phyloP scores from a whole-genome alignment of 192 early-diverging fungal species.

The Rhizophlyctis rosea region DNA sequence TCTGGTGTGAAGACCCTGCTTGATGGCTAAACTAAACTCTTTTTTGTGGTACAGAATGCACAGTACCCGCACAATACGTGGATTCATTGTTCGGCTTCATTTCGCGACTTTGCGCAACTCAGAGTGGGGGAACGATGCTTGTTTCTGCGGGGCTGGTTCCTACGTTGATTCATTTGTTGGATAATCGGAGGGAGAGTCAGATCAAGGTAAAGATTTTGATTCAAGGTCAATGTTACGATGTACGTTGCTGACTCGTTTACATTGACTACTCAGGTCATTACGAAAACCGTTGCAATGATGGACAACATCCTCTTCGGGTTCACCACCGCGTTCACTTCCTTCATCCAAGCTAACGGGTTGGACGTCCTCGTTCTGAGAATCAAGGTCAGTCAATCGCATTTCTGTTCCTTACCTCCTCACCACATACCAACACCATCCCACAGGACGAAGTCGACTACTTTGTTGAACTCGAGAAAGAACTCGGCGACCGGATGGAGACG shows the following conservation, averaged over 20 bases:
- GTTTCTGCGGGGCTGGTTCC: conserved; percentile 89
- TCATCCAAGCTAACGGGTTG: conserved; percentile 80
- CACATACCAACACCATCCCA: neutral
- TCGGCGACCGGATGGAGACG: conserved; percentile 2
- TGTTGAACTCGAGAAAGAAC: conserved; percentile 5
- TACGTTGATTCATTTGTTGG: conserved; percentile 68
- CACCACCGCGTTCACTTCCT: conserved; percentile 68
- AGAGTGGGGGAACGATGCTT: conserved; percentile 83
- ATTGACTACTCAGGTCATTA: conserved; percentile 30
- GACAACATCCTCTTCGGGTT: conserved; percentile 81
- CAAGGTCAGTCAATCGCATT: conserved; percentile 40
- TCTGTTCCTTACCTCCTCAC: conserved; percentile 2
- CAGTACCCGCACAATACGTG: conserved; percentile 67
- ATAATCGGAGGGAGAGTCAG: conserved; percentile 57
- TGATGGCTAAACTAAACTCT: too few species aligned
- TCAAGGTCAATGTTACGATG: too few species aligned
- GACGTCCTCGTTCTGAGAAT: conserved; percentile 75
- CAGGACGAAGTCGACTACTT: conserved; percentile 58
- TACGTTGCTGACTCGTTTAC: too few species aligned
- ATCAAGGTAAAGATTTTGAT: conserved; percentile 47
- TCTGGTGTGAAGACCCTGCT: too few species aligned
- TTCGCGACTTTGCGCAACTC: conserved; percentile 72
- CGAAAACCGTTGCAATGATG: conserved; percentile 72
- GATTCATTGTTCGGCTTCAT: conserved; percentile 82
- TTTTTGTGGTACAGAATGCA: too few species aligned